Evolutionary conservation across 805 yeast species (phyloP).

Genomic region (Teunomyces stri): DNA sequence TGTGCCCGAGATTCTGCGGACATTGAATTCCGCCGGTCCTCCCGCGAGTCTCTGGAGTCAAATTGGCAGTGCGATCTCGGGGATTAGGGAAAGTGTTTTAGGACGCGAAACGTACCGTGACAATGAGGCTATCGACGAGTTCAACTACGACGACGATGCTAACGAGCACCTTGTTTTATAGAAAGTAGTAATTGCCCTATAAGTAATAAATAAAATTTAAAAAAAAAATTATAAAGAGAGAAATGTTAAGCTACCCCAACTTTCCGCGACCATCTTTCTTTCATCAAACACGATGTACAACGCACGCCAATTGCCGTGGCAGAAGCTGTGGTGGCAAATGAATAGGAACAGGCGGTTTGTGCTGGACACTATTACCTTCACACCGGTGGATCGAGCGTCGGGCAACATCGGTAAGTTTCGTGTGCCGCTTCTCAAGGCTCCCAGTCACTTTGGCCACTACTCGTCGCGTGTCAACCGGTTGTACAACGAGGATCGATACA

Average conservation of each 20-base stretch:
- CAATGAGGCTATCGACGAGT: conserved; percentile 30
- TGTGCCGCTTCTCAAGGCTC: conserved; percentile 61
- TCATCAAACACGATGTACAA: neutral
- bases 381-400: conserved; percentile 21
- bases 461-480: conserved; percentile 72
- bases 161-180: conserved; percentile 31
- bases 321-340: neutral
- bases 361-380: conserved; percentile 26
- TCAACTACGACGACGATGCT: conserved; percentile 35
- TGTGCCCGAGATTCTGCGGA: conserved; percentile 6
- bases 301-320: neutral
- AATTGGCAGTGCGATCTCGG: conserved; percentile 23
- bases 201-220: neutral
- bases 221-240: neutral
- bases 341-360: conserved; percentile 6
- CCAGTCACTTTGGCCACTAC: conserved; percentile 76
- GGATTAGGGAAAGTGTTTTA: conserved; percentile 11
- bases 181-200: neutral
- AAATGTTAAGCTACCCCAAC: neutral
- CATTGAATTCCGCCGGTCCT: neutral
- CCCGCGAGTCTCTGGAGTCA: conserved; percentile 23
- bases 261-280: neutral
- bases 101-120: conserved; percentile 13
- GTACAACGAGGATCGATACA: conserved; percentile 79
- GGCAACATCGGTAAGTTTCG: conserved; percentile 33